phyloP scores from a whole-genome alignment of 192 early-diverging fungal species.

The Chytriomyces confervae region DNA sequence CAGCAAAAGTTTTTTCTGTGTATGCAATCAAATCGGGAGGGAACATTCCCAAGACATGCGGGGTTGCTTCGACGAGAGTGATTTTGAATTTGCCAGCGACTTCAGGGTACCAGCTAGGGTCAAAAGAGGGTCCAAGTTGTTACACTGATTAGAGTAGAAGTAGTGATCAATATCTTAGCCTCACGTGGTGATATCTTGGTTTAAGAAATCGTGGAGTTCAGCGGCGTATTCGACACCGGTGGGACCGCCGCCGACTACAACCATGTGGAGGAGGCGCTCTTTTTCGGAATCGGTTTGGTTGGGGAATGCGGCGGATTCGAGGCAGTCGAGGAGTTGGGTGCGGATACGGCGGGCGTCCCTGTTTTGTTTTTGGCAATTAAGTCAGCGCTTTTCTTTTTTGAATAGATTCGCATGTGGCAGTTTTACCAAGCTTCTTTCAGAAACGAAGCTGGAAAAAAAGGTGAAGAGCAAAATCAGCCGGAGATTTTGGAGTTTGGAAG shows the following conservation, averaged over 20 bases:
- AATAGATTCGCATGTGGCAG: neutral
- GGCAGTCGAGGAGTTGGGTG: constrained; percentile 76
- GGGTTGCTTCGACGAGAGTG: constrained; percentile 71
- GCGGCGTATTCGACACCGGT: constrained; percentile 77
- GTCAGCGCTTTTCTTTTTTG: neutral
- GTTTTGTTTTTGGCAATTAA: constrained; percentile 21
- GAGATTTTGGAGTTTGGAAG: neutral
- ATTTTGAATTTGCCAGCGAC: constrained; percentile 78
- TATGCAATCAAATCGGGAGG: constrained; percentile 79
- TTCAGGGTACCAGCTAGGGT: constrained; percentile 74
- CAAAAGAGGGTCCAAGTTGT: neutral
- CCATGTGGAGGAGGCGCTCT: constrained; percentile 76
- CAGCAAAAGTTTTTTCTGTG: constrained; percentile 78
- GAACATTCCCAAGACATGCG: constrained; percentile 80
- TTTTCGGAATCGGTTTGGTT: constrained; percentile 75
- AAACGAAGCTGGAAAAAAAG: constrained; percentile 63
- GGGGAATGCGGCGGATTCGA: constrained; percentile 70
- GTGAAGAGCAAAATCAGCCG: neutral
- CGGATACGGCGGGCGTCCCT: constrained; percentile 85
- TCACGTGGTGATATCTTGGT: constrained; percentile 61
- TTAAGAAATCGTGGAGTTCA: constrained; percentile 82
- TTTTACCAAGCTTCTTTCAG: constrained; percentile 67
- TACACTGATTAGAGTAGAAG: neutral
- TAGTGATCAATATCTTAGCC: constrained; percentile 7
- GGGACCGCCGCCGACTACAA: constrained; percentile 51